Evolutionary conservation across 2,329 filamentous ascomycete genomes (phyloP).

Genomic region (Botrytis deweyae): DNA sequence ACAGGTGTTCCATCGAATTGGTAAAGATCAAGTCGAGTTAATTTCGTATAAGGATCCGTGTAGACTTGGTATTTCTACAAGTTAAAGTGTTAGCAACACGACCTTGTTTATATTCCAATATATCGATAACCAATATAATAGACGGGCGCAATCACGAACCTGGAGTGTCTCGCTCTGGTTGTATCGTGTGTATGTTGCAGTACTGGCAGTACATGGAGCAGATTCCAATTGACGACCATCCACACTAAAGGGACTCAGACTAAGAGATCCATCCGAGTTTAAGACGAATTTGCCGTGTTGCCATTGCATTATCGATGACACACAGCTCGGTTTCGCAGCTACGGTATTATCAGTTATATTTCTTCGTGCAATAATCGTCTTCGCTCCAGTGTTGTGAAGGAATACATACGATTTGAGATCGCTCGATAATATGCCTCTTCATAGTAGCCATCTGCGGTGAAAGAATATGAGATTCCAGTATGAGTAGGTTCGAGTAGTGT

Average conservation of each 20-base stretch:
- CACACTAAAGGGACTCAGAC: slow-evolving; percentile 58
- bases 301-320: slow-evolving; percentile 67
- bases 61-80: slow-evolving; percentile 43
- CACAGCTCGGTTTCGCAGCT: slow-evolving; percentile 61
- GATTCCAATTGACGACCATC: slow-evolving; percentile 69
- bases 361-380: slow-evolving; percentile 1
- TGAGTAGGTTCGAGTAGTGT: slow-evolving; percentile 63
- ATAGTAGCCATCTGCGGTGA: slow-evolving; percentile 64
- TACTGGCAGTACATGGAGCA: slow-evolving; percentile 56
- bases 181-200: slow-evolving; percentile 62
- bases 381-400: neutral
- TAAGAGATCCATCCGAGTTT: slow-evolving; percentile 56
- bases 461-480: slow-evolving; percentile 73
- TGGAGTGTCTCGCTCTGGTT: slow-evolving; percentile 63
- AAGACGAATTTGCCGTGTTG: slow-evolving; percentile 66
- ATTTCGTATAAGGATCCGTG: slow-evolving; percentile 60
- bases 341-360: slow-evolving; percentile 24
- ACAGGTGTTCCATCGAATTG: slow-evolving; percentile 62
- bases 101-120: neutral
- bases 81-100: neutral
- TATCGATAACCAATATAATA: neutral
- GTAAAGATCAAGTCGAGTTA: slow-evolving; percentile 63
- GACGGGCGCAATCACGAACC: slow-evolving; percentile 43
- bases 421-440: slow-evolving; percentile 71
- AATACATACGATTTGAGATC: slow-evolving; percentile 61